Percentiles rank a stretch among this genome's conserved stretches.
Conservation (phyloP, 345 rosid genomes). For the Salix dunnii region DNA sequence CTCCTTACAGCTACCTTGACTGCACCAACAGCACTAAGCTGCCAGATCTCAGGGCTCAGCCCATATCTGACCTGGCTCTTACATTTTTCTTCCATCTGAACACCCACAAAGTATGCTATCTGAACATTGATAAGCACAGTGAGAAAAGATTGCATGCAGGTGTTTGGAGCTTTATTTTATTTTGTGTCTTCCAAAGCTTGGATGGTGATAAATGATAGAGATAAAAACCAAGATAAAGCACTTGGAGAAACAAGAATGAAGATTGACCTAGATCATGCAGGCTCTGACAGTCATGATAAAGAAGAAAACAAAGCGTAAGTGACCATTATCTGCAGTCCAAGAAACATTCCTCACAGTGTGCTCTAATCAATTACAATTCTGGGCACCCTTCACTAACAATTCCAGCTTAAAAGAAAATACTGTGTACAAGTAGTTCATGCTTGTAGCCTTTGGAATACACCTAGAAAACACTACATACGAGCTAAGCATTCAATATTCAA, state of each 20-base stretch:
- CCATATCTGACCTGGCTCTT: constrained; percentile 36
- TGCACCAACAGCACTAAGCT: constrained; percentile 74
- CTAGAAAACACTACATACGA: neutral
- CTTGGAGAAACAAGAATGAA: neutral
- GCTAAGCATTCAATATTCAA: neutral
- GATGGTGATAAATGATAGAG: neutral
- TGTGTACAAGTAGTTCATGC: neutral
- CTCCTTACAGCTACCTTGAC: constrained; percentile 86
- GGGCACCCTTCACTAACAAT: neutral
- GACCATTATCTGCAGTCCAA: neutral
- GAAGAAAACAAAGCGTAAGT: neutral
- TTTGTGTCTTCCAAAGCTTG: neutral
- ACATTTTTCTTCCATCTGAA: constrained; percentile 61
- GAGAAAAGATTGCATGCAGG: neutral
- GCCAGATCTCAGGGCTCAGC: constrained; percentile 69
- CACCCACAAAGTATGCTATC: constrained; percentile 80
- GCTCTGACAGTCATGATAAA: neutral
- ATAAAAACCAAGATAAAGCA: neutral
- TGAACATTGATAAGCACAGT: constrained; percentile 26
- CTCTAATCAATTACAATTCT: neutral
- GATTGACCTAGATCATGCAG: neutral
- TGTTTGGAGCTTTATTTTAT: neutral
- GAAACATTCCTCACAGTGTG: neutral
- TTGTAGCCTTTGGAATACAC: neutral
- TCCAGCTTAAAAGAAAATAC: neutral